These are phyloP conservation scores for Trichocladium uniseriatum DNA, from an alignment of 495 filamentous ascomycete species.

Conservation along the genomic window DNA sequence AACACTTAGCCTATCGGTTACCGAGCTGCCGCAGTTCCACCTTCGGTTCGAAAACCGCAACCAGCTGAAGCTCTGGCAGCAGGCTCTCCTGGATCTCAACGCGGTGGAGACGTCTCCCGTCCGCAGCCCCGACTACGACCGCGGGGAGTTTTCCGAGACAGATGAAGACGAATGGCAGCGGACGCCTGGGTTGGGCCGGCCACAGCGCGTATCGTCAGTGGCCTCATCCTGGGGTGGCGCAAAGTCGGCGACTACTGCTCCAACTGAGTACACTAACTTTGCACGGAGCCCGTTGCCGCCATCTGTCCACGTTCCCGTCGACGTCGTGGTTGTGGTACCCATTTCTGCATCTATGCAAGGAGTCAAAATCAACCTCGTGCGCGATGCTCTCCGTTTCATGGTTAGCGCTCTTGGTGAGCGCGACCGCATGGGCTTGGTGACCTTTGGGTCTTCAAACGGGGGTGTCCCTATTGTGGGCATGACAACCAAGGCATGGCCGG, in stretches of 20 bases:
- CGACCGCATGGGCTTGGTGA: conserved; percentile 95
- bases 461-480: conserved; percentile 95
- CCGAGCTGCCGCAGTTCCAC: conserved; percentile 94
- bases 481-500: conserved; percentile 87
- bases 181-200: conserved; percentile 44
- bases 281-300: conserved; percentile 45
- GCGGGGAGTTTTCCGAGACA: conserved; percentile 62
- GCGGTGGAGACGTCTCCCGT: conserved; percentile 50
- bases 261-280: conserved; percentile 70
- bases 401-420: conserved; percentile 85
- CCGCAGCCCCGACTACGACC: conserved; percentile 64
- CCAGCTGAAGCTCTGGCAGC: conserved; percentile 87
- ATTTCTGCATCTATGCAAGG: conserved; percentile 99
- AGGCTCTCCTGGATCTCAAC: conserved; percentile 78
- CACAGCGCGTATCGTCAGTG: conserved; percentile 75
- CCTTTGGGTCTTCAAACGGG: conserved; percentile 90
- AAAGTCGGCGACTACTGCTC: conserved; percentile 67
- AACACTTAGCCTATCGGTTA: conserved; percentile 83
- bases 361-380: conserved; percentile 89
- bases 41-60: conserved; percentile 78
- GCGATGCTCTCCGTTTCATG: conserved; percentile 90
- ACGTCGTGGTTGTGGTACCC: conserved; percentile 94
- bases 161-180: conserved; percentile 90
- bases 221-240: conserved; percentile 77
- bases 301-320: conserved; percentile 81